A percentile compares a stretch with the other conserved stretches of the same genome.
Evolutionary conservation across 352 stramenopile species (phyloP).

Genomic region (Pythium vanterpoolii): DNA sequence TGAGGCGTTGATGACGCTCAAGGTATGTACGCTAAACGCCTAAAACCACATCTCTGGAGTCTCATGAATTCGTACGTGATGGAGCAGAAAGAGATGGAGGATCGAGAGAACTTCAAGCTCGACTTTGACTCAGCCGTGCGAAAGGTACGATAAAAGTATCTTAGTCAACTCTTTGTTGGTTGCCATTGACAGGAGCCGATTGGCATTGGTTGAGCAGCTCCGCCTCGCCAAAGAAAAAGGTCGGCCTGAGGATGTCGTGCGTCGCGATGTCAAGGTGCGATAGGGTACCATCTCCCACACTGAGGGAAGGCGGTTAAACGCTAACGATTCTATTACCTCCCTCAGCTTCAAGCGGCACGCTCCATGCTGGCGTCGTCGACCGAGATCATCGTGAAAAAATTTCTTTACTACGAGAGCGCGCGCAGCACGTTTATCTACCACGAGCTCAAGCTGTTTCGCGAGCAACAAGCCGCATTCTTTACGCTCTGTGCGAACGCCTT

Average conservation of each 20-base stretch:
- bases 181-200: background rate
- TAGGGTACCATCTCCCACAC: background rate
- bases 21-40: slow-evolving; percentile 10
- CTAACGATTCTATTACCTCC: background rate
- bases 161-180: background rate
- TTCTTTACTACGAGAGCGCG: slow-evolving; percentile 26
- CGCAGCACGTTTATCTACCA: slow-evolving; percentile 30
- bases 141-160: slow-evolving; percentile 16
- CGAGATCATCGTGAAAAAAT: slow-evolving; percentile 32
- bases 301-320: background rate
- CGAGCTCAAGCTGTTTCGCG: slow-evolving; percentile 29
- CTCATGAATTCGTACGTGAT: background rate
- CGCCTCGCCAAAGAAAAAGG: slow-evolving; percentile 26
- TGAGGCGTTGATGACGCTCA: slow-evolving; percentile 27
- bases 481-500: slow-evolving; percentile 21
- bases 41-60: background rate
- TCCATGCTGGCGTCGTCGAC: slow-evolving; percentile 17
- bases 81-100: slow-evolving; percentile 33
- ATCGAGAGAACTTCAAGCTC: slow-evolving; percentile 34
- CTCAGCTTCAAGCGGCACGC: slow-evolving; percentile 26
- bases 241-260: slow-evolving; percentile 25
- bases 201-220: slow-evolving; percentile 9
- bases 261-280: slow-evolving; percentile 33
- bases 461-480: slow-evolving; percentile 31
- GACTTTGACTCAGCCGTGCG: slow-evolving; percentile 36